Base-by-base conservation (phyloP, 768 basidiomycete genomes). In the Macrolepiota albuminosa region DNA sequence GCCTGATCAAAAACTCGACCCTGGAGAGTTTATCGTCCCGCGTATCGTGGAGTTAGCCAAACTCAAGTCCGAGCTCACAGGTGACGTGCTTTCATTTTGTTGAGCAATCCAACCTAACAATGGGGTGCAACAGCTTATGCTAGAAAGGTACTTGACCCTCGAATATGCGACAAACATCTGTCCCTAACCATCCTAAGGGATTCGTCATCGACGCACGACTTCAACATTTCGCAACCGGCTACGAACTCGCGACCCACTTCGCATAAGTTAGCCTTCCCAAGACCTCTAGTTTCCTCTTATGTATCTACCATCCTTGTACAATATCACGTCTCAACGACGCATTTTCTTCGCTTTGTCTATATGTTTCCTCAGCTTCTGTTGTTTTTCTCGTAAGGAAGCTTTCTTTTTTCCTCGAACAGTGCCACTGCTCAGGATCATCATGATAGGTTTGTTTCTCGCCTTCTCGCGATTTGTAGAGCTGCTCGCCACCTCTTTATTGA, bases 401-500 rank as follows among this genome's bases (percentile, higher is more conserved):
- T 89, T 91, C 77, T 91, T 93, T 77, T 94, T 93, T 1, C 89
- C 79, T 63, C 80, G 78, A n/a, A 93, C 89, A 1, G 86, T 84
- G 1, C 81, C 81, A 60, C 89, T 91, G 53, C 86, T 80, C 62
- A 93, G 75, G 56, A 93, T 86, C 92, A 93, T 94, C 95, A 96
- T 95, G 64, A 96, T 83, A 29, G 95, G 95, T 72, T 98, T 97
- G 72, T 95, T 95, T 70, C 89, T 83, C 42, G 86, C 84, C 83
- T 97, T 97, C 76, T 96, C 92, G 69, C 85, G 80, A 72, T 97
- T 97, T 37, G 95, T 96, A 58, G 89, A 87, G 69, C 91, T 93
- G 72, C 91, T 93, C 60, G 87, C 85, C 11, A 77, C 73, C 39
- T 79, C 91, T 71, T 93, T 93, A 61, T 85, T 92, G 74, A 91